Percentiles rank a stretch among this genome's conserved stretches.
Conservation (phyloP, 2,329 filamentous ascomycete species). For the Cytospora schulzeri region DNA sequence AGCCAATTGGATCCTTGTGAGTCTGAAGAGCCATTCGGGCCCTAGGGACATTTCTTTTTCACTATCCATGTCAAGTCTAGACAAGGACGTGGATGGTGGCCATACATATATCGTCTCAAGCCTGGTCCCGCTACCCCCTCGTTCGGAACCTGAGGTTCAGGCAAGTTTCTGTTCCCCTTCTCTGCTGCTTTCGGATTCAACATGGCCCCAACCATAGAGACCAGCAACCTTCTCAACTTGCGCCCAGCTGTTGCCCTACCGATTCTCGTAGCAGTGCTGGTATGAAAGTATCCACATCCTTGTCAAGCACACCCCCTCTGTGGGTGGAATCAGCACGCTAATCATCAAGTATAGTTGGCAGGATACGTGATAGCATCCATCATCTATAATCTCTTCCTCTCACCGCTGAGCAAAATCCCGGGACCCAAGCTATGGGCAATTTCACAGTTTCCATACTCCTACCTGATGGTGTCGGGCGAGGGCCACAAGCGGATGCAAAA, state of each 20-base stretch:
- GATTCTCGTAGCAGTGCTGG: not conserved
- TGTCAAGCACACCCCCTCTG: not conserved
- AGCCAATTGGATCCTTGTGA: not conserved
- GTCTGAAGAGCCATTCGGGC: not conserved
- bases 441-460: conserved; percentile 4
- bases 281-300: not conserved
- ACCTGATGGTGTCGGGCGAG: conserved; percentile 1
- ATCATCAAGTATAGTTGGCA: not conserved
- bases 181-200: not conserved
- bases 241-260: not conserved
- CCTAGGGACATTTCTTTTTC: not conserved
- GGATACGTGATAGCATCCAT: conserved; percentile 10
- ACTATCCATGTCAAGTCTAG: not conserved
- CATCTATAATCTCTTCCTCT: conserved; percentile 24
- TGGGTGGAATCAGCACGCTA: not conserved
- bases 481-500: conserved; percentile 11
- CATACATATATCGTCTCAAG: not conserved
- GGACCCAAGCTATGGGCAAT: conserved; percentile 23
- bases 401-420: conserved; percentile 14
- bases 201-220: not conserved
- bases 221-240: not conserved
- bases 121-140: not conserved
- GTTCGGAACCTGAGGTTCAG: not conserved
- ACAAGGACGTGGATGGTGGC: not conserved
- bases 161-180: not conserved